Evolutionary conservation across 2,329 filamentous ascomycete genomes (phyloP), one percentile per base, ranked within the genome.

Genomic region (Paecilomyces niveus): DNA sequence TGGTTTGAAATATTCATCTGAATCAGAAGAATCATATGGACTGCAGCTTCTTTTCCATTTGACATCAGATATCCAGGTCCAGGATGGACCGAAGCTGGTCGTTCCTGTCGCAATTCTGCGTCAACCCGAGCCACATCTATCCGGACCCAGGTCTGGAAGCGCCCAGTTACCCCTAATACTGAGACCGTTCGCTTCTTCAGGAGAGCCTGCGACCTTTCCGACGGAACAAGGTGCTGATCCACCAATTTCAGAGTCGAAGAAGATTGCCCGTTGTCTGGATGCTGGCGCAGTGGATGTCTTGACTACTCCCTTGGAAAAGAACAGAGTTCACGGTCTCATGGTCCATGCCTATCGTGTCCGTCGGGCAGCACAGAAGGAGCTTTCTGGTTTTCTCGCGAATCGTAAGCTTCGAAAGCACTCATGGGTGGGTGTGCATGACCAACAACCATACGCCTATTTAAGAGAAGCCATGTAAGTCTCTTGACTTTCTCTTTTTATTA

Each of bases 241-340:
- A 56, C 69, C 78, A 50, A 70, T 76, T 21, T 72, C 77, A 8
- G 79, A 85, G 59, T 78, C 80, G 11, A 75, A 79, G 51, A 76
- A 81, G 55, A 80, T 92, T 60, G 83, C 87, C 64, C 85, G 82
- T 66, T 96, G 91, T 69, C 77, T 97, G 24, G 91, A 96, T 68
- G 85, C 89, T 3, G 94, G 94, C 35, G 93, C 93, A 10, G 82
- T 89, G 31, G 93, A 97, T 73, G 90, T 96, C 54, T 81, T 97
- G 62, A 85, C 87, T 26, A 91, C 88, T 67, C 93, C 93, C 1
- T 74, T 97, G 45, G 86, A 88, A 61, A 81, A 82, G 54, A 87
- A 90, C 56, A 86, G 88, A 64, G 83, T 93, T 54, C 86, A 89
- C 59, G 86, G 87, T 31, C 80, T 96, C 55, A 87, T 89, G 61